phyloP scores from a whole-genome alignment of 345 rosid genomes.

The Aegle marmelos region DNA sequence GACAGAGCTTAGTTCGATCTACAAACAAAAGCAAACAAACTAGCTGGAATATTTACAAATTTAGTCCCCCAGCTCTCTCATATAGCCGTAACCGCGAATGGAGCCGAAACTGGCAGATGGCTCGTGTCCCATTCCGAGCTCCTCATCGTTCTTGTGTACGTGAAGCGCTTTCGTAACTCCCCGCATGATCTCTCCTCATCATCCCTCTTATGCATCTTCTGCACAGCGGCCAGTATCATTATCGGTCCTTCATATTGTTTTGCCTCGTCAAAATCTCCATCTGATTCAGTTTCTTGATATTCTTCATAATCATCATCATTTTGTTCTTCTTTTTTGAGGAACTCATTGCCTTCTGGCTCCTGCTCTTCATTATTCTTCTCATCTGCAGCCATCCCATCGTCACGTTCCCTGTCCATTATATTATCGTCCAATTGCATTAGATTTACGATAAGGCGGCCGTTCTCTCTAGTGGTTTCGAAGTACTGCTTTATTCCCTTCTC shows the following conservation, averaged over 20 bases:
- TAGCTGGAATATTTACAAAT: too few relatives aligned
- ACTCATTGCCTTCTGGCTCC: slow-evolving; percentile 8
- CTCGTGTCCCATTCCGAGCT: not conserved
- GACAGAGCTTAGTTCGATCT: not conserved
- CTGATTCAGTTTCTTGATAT: slow-evolving; percentile 7
- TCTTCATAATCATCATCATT: not conserved
- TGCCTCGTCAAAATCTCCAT: not conserved
- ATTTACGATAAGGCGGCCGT: slow-evolving; percentile 41
- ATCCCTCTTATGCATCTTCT: not conserved
- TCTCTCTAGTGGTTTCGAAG: slow-evolving; percentile 37
- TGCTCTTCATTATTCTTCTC: not conserved
- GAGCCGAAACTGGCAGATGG: not conserved
- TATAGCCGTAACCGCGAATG: not conserved
- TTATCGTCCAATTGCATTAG: slow-evolving; percentile 38
- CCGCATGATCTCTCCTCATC: not conserved
- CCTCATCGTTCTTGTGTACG: slow-evolving; percentile 13
- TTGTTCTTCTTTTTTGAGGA: slow-evolving; percentile 5
- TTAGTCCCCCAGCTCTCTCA: not conserved
- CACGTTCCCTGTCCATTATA: not conserved
- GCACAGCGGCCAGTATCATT: not conserved
- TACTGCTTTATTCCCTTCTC: slow-evolving; percentile 47
- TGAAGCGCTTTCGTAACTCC: slow-evolving; percentile 23
- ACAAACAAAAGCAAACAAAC: not conserved
- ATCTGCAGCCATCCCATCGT: not conserved
- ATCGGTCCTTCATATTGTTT: not conserved